phyloP scores from a whole-genome alignment of 2,329 filamentous ascomycete genomes.

The Fusarium decemcellulare region DNA sequence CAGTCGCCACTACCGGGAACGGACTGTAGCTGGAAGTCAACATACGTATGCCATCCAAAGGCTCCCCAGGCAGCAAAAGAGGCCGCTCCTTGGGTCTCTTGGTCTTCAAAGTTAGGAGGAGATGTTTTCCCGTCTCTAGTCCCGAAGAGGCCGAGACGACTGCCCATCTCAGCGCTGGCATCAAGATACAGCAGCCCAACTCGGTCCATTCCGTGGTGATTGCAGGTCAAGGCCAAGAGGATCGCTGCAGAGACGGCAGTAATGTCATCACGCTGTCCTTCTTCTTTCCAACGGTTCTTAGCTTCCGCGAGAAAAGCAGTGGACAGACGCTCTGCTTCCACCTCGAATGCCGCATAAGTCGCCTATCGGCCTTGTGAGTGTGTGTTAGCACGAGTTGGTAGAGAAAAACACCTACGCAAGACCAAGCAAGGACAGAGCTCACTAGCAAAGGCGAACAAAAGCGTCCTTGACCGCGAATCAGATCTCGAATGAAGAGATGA shows the following conservation, averaged over 20 bases:
- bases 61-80: slow-evolving; percentile 19
- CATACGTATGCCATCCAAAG: slow-evolving; percentile 26
- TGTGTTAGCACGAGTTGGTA: rapidly evolving
- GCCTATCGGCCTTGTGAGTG: neutral
- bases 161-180: slow-evolving; percentile 9
- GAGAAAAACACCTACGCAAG: slow-evolving; percentile 7
- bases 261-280: neutral
- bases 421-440: slow-evolving; percentile 26
- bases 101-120: neutral
- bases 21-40: too few relatives aligned
- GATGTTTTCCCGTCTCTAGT: neutral
- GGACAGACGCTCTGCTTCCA: neutral
- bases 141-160: neutral
- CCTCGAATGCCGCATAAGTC: slow-evolving; percentile 23
- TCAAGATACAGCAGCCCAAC: slow-evolving; percentile 6
- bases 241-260: slow-evolving; percentile 13
- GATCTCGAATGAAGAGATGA: slow-evolving; percentile 9
- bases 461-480: neutral
- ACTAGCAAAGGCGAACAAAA: slow-evolving; percentile 23
- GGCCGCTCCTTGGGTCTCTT: neutral
- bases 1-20: too few relatives aligned
- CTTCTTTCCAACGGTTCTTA: neutral
- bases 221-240: slow-evolving; percentile 11
- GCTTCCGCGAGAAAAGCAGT: slow-evolving; percentile 7
- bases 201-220: slow-evolving; percentile 13